Conservation (phyloP, 805 yeast species). For the Kazachstania africana region DNA sequence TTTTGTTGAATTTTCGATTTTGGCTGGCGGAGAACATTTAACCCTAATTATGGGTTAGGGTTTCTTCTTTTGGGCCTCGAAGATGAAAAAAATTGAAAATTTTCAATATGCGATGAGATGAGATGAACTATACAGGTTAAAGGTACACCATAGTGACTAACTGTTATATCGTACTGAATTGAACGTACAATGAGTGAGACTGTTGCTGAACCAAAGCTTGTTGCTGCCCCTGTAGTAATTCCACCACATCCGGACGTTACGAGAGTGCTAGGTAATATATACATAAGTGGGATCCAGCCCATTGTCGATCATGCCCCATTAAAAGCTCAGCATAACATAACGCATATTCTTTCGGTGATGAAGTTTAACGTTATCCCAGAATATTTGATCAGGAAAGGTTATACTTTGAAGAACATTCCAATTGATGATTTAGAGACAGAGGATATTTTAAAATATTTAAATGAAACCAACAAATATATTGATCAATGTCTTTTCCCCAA, state of each 20-base stretch:
- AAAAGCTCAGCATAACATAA: conserved; percentile 40
- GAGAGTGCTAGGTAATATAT: conserved; percentile 70
- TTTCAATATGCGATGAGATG: too few species aligned
- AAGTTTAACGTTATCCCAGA: conserved; percentile 49
- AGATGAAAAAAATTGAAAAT: too few species aligned
- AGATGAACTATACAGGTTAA: too few species aligned
- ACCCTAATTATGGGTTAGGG: too few species aligned
- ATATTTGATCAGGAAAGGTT: conserved; percentile 33
- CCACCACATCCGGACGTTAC: conserved; percentile 16
- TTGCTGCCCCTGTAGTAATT: not conserved
- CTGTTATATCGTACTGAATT: too few species aligned
- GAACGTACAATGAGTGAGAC: too few species aligned
- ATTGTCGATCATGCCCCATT: conserved; percentile 43
- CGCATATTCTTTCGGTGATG: conserved; percentile 62
- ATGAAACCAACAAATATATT: conserved; percentile 54
- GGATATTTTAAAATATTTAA: conserved; percentile 52
- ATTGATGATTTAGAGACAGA: conserved; percentile 62
- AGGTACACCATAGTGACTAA: too few species aligned
- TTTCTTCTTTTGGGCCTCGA: too few species aligned
- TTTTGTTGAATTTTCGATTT: too few species aligned
- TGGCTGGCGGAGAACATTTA: too few species aligned
- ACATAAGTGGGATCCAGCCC: conserved; percentile 63
- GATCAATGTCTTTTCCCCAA: conserved; percentile 46
- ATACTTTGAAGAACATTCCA: conserved; percentile 47
- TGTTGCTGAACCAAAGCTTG: not conserved